Evolutionary conservation across 257 asterid genomes (phyloP).

Genomic region (Paraleonurus japonicus): DNA sequence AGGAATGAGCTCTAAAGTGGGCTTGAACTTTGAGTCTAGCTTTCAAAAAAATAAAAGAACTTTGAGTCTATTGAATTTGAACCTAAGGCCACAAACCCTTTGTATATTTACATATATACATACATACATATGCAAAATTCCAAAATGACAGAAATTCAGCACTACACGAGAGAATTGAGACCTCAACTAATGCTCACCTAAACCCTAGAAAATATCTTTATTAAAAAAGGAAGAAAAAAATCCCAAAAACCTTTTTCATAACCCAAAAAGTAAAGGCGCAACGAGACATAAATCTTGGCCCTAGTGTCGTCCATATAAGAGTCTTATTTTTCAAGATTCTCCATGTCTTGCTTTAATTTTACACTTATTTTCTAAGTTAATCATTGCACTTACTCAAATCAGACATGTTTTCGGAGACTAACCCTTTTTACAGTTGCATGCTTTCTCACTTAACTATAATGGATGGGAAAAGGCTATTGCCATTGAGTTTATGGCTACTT

Average conservation of each 20-base stretch:
- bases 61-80: not conserved
- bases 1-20: not conserved
- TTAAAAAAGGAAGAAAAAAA: slow-evolving; percentile 6
- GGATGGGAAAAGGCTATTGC: slow-evolving; percentile 31
- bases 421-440: slow-evolving; percentile 26
- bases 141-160: slow-evolving; percentile 21
- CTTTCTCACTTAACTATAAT: slow-evolving; percentile 35
- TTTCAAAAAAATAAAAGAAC: no score
- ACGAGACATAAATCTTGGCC: not conserved
- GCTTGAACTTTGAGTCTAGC: no score
- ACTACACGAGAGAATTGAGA: not conserved
- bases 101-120: not conserved
- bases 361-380: slow-evolving; percentile 24
- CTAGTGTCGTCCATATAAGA: slow-evolving; percentile 23
- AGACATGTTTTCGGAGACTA: slow-evolving; percentile 12
- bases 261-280: slow-evolving; percentile 24
- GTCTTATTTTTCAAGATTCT: slow-evolving; percentile 41
- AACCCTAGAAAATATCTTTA: slow-evolving; percentile 15
- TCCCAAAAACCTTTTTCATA: slow-evolving; percentile 27
- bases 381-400: slow-evolving; percentile 25
- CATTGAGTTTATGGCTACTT: slow-evolving; percentile 21
- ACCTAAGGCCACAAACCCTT: not conserved
- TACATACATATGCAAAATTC: not conserved
- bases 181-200: slow-evolving; percentile 33
- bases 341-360: slow-evolving; percentile 34